Base-by-base conservation (phyloP, 371 early-diverging fungal species). In the Apophysomyces elegans region DNA sequence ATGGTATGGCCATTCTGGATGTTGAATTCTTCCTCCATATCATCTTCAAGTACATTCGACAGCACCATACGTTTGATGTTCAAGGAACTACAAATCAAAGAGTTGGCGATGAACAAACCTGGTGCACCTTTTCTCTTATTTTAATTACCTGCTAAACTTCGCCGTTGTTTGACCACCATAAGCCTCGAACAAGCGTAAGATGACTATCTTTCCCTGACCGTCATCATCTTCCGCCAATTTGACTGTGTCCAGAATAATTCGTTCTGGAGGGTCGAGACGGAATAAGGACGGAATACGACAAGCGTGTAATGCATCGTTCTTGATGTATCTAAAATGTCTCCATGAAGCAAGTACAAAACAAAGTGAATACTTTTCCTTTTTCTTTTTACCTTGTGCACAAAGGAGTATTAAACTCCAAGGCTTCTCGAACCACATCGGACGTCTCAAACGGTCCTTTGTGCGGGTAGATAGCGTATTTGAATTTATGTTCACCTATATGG, bases 381-480 rank as follows among this genome's bases (percentile, higher is more conserved):
- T 26, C 3, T 26, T 41, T 41, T 41, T 41, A 90, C 88, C 85
- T 77, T 38, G 86, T 72, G 26, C 87, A 77, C 38, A 94, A 74
- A 11, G 95, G 95, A 8, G 88, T 85, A 71, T 97, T 99, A 75
- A 95, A 96, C 65, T 94, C 88, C 59, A 94, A 91, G 0, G 93
- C 97, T 58, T 89, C 84, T 35, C 86, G 88, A 32, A 96, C 95
- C 0, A 97, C 95, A 58, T 90, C 75, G 2, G 92, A 90, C 59
- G 91, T 90, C 41, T 75, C 66, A 69, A 94, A 97, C 12, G 89
- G 71, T 0, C 93, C 91, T 41, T 75, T 68, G 77, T 99, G 98
- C 7, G 98, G 96, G 64, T 91, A 93, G 9, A 97, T 70, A 0
- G 96, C 97, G 72, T 94, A 99, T 46, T 86, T 87, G 86, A 99